phyloP scores from a whole-genome alignment of 2,329 filamentous ascomycete genomes.

The Cercospora zeina region DNA sequence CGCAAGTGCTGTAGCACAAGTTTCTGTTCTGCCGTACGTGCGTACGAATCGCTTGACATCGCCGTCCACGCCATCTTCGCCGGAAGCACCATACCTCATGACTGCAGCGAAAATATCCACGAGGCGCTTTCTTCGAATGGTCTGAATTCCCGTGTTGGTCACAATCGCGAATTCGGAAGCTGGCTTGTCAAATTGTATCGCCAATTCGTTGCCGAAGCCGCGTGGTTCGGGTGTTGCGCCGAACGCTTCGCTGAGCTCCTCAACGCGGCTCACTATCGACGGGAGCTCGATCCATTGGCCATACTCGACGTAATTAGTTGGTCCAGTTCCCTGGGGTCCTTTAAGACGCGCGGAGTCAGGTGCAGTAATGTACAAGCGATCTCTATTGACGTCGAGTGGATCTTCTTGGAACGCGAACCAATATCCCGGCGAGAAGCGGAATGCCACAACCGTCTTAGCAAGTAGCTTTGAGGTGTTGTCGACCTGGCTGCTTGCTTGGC shows the following conservation, averaged over 20 bases:
- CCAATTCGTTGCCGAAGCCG: constrained; percentile 92
- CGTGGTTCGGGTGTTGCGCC: constrained; percentile 65
- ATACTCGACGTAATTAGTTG: constrained; percentile 70
- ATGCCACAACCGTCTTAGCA: constrained; percentile 41
- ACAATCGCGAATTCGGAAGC: constrained; percentile 84
- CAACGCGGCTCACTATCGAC: constrained; percentile 74
- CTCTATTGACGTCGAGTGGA: constrained; percentile 49
- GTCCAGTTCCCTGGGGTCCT: constrained; percentile 40
- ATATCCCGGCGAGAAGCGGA: constrained; percentile 78
- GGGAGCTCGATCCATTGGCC: constrained; percentile 77
- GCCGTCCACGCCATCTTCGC: constrained; percentile 76
- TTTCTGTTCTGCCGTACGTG: constrained; percentile 84
- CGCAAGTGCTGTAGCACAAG: constrained; percentile 83
- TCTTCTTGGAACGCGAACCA: constrained; percentile 77
- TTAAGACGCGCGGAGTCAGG: constrained; percentile 75
- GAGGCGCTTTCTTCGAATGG: constrained; percentile 77
- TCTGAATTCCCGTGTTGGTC: constrained; percentile 85
- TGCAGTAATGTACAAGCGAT: constrained; percentile 77
- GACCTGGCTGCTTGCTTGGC: constrained; percentile 26
- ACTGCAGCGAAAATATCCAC: constrained; percentile 90
- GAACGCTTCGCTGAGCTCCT: constrained; percentile 72
- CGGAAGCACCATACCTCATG: constrained; percentile 63
- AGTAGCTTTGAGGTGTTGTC: constrained; percentile 42
- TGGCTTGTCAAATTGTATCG: constrained; percentile 87
- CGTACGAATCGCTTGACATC: constrained; percentile 82